Evolutionary conservation across 805 yeast genomes (phyloP).

Genomic region (Candida chilensis): DNA sequence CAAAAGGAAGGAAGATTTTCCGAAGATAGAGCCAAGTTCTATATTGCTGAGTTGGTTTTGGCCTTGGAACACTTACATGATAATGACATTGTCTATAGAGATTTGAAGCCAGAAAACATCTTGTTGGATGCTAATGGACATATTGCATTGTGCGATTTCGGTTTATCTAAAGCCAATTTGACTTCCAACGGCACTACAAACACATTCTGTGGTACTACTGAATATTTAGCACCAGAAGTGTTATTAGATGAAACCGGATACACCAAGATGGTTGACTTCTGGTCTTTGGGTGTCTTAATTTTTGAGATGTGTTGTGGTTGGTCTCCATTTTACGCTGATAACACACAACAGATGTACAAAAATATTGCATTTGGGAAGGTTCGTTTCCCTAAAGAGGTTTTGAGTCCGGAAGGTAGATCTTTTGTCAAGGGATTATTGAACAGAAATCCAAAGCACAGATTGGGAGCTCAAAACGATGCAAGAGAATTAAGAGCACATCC

Average conservation of each 20-base stretch:
- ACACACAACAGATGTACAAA: conserved; percentile 97
- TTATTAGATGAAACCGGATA: conserved; percentile 92
- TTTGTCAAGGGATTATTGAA: conserved; percentile 93
- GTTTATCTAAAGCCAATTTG: conserved; percentile 88
- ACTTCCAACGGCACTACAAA: conserved; percentile 84
- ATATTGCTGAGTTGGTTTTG: conserved; percentile 89
- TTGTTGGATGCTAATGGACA: conserved; percentile 94
- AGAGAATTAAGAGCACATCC: conserved; percentile 88
- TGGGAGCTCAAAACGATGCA: conserved; percentile 89
- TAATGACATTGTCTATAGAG: conserved; percentile 93
- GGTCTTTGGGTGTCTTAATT: conserved; percentile 95
- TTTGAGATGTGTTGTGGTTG: conserved; percentile 99
- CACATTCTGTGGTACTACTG: conserved; percentile 98
- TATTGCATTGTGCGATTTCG: conserved; percentile 95
- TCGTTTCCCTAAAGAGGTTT: conserved; percentile 91
- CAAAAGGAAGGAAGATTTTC: conserved; percentile 93
- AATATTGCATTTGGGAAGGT: conserved; percentile 98
- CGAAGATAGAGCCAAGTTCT: conserved; percentile 92
- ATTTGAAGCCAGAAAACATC: conserved; percentile 94
- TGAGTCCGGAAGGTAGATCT: conserved; percentile 87
- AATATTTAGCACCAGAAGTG: conserved; percentile 95
- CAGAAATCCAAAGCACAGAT: conserved; percentile 91
- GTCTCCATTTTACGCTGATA: conserved; percentile 98
- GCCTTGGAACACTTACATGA: conserved; percentile 94
- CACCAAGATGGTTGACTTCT: conserved; percentile 97